Base-by-base conservation (phyloP, 352 stramenopile genomes). In the Pythium pyrilobum region DNA sequence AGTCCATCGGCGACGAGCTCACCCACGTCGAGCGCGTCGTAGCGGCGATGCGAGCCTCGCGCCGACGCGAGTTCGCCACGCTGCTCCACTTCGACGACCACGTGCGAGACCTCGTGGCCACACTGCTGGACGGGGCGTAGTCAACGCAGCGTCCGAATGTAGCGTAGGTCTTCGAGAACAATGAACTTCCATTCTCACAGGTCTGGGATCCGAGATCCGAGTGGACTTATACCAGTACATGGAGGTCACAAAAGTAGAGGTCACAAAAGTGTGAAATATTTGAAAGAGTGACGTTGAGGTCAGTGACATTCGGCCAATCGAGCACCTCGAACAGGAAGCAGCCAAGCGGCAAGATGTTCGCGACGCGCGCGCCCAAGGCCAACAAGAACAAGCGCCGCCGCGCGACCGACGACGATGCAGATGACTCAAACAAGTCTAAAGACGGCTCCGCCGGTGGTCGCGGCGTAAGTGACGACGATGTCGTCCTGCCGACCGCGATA, bases 351-450 rank as follows among this genome's bases (percentile, higher is more conserved):
- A 52, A 2, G 39, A 81, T 81, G 72, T 81, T 81, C 58, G 59
- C 61, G 29, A 68, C 56, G 49, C 42, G 68, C 20, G 67, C 34
- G 24, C 54, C 48, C 25, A 76, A 77, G 58, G 39, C 48, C 53
- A 79, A 77, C 59, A 78, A 71, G 56, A 78, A 69, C 59, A 82
- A 82, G 59, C 72, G 72, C 18, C 52, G 59, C 24, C 72, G 72
- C 41, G 59, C 66, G 12, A 64, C 62, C 4, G 68, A 80, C 16
- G 63, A 71, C 39, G 70, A 81, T 37, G 56, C 61, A n/a, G 54
- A 18, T 24, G 27, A 38, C 5, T 11, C 12, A 10, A 27, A 18
- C 50, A 36, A 40, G 18, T 10, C 12, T 0, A 37, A 32, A 3
- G 40, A 32, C 33, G 37, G 41, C 20, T 27, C 16, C 13, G 45